A percentile compares a stretch with the other conserved stretches of the same genome.
Conservation (phyloP, 495 filamentous ascomycete species). For the Niebla homalea region DNA sequence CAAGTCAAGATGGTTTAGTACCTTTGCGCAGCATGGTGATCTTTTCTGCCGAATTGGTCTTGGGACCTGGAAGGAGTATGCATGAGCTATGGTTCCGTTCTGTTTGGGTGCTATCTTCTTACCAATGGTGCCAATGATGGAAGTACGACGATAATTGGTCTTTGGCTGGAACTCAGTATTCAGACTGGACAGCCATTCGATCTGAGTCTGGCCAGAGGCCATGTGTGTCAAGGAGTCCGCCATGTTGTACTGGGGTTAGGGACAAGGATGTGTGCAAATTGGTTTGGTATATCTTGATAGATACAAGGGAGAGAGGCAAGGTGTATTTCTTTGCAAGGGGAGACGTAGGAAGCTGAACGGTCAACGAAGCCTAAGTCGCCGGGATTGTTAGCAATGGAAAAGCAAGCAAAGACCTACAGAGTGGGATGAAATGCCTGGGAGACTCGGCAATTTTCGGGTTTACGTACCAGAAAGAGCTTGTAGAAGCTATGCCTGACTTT, state of each 20-base stretch:
- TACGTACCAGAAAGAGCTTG: too few relatives aligned
- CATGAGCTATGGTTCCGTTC: neutral
- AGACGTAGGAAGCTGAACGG: too few relatives aligned
- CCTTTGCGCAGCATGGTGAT: slow-evolving; percentile 80
- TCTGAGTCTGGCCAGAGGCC: slow-evolving; percentile 59
- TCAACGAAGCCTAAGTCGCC: too few relatives aligned
- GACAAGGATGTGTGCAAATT: neutral
- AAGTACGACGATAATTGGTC: slow-evolving; percentile 85
- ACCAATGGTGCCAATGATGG: slow-evolving; percentile 99
- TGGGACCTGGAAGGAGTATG: slow-evolving; percentile 46
- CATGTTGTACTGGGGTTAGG: slow-evolving; percentile 26
- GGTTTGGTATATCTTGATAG: neutral
- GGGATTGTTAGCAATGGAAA: too few relatives aligned
- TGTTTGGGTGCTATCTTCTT: slow-evolving; percentile 11
- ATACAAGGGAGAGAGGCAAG: too few relatives aligned
- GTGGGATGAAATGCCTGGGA: too few relatives aligned
- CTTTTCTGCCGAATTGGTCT: slow-evolving; percentile 95
- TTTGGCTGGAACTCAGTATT: slow-evolving; percentile 67
- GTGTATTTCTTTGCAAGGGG: too few relatives aligned
- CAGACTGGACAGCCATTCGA: slow-evolving; percentile 81
- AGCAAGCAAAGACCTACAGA: too few relatives aligned
- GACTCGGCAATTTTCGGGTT: too few relatives aligned
- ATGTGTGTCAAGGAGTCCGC: slow-evolving; percentile 65
- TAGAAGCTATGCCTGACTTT: too few relatives aligned
- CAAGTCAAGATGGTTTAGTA: slow-evolving; percentile 16